These are phyloP conservation scores for Populus nigra DNA, from an alignment of 345 rosid genomes.

Conservation along the genomic window DNA sequence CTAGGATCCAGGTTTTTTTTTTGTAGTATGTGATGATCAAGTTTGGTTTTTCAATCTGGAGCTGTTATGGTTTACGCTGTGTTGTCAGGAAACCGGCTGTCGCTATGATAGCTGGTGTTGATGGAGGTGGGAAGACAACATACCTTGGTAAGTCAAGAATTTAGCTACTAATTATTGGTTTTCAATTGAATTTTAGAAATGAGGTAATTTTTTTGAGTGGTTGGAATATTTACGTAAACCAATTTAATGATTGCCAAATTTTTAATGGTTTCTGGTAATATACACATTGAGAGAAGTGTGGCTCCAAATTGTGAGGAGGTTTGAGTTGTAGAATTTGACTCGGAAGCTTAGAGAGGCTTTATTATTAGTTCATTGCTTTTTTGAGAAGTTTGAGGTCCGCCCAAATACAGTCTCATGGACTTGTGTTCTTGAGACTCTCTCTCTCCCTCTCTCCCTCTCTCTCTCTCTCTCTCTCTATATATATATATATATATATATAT, in stretches of 20 bases:
- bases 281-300: background rate
- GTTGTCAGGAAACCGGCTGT: constrained; percentile 84
- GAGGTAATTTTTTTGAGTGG: background rate
- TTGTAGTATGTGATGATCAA: background rate
- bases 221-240: background rate
- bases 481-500: background rate
- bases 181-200: background rate
- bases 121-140: constrained; percentile 97
- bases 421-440: background rate
- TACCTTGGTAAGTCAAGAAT: constrained; percentile 69
- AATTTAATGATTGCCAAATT: background rate
- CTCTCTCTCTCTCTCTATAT: background rate
- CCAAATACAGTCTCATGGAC: background rate
- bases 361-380: background rate
- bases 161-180: background rate
- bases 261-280: background rate
- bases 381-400: background rate
- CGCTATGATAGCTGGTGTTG: constrained; percentile 78
- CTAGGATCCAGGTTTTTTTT: constrained; percentile 68
- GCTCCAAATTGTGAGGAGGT: background rate
- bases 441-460: background rate
- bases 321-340: background rate
- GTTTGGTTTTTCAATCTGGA: constrained; percentile 4
- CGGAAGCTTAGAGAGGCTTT: background rate
- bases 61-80: constrained; percentile 11